phyloP scores from a whole-genome alignment of 2,329 filamentous ascomycete species.

The Fusarium begoniae region DNA sequence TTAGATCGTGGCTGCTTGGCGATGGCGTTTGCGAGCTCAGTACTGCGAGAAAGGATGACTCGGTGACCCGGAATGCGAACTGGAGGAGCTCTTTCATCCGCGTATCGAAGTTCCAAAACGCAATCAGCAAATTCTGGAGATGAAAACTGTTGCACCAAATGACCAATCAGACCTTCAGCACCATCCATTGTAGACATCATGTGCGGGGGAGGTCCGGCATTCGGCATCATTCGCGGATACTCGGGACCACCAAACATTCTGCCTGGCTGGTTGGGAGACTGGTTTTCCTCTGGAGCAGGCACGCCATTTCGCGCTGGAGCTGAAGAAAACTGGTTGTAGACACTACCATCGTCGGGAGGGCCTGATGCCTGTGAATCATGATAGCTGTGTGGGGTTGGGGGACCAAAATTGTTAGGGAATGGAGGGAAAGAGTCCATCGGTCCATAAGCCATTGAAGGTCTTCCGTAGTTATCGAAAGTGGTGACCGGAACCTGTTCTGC shows the following conservation, averaged over 20 bases:
- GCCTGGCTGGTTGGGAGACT: conserved; percentile 41
- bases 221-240: conserved; percentile 47
- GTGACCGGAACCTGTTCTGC: conserved; percentile 48
- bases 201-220: conserved; percentile 42
- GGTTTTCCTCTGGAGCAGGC: conserved; percentile 41
- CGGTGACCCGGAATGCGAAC: conserved; percentile 63
- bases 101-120: conserved; percentile 56
- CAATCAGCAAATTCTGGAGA: conserved; percentile 53
- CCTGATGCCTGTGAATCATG: conserved; percentile 68
- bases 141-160: conserved; percentile 51
- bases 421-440: conserved; percentile 48
- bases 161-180: conserved; percentile 51
- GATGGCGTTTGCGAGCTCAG: conserved; percentile 41
- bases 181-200: conserved; percentile 43
- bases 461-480: conserved; percentile 51
- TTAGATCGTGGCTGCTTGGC: conserved; percentile 46
- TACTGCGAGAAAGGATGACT: conserved; percentile 64
- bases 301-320: conserved; percentile 52
- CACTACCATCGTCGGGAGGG: conserved; percentile 56
- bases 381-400: conserved; percentile 68
- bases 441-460: conserved; percentile 48
- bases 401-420: conserved; percentile 56
- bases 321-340: conserved; percentile 52
- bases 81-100: conserved; percentile 49
- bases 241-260: conserved; percentile 46